phyloP scores from a whole-genome alignment of 2,329 filamentous ascomycete species.

The Fusarium albosuccineum region DNA sequence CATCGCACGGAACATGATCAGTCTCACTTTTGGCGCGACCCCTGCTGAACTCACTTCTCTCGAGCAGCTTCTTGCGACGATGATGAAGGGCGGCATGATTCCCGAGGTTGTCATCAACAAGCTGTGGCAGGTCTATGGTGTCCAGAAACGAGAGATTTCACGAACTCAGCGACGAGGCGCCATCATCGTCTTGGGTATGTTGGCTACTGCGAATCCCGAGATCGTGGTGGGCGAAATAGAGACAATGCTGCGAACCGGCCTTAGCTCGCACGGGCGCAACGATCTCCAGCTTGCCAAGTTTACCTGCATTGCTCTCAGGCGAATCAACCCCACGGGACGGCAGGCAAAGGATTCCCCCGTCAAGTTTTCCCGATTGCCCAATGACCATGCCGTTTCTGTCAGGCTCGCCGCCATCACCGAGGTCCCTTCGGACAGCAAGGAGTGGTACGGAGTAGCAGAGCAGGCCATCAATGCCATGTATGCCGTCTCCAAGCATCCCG shows the following conservation, averaged over 20 bases:
- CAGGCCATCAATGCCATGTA: conserved; percentile 98
- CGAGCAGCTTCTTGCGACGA: conserved; percentile 93
- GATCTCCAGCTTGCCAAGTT: conserved; percentile 94
- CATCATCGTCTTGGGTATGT: conserved; percentile 97
- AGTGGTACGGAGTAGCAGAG: conserved; percentile 96
- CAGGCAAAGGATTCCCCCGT: conserved; percentile 78
- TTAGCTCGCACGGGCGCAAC: conserved; percentile 82
- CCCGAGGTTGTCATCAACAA: conserved; percentile 89
- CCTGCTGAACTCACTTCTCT: conserved; percentile 95
- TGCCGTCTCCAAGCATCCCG: conserved; percentile 91
- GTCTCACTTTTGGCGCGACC: conserved; percentile 94
- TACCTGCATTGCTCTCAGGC: conserved; percentile 91
- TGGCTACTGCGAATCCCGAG: conserved; percentile 90
- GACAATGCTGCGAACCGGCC: conserved; percentile 89
- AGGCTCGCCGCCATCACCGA: conserved; percentile 88
- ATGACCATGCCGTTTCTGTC: conserved; percentile 88
- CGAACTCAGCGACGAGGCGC: conserved; percentile 89
- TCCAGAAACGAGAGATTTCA: conserved; percentile 94
- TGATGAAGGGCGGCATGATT: conserved; percentile 95
- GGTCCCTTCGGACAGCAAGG: conserved; percentile 88
- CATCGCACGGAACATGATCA: conserved; percentile 98
- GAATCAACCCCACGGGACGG: conserved; percentile 88
- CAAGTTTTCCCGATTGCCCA: conserved; percentile 83
- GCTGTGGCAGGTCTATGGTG: conserved; percentile 96
- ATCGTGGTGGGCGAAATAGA: conserved; percentile 97